phyloP scores from a whole-genome alignment of 306 rosid species.

The Chamaecrista fasciculata region DNA sequence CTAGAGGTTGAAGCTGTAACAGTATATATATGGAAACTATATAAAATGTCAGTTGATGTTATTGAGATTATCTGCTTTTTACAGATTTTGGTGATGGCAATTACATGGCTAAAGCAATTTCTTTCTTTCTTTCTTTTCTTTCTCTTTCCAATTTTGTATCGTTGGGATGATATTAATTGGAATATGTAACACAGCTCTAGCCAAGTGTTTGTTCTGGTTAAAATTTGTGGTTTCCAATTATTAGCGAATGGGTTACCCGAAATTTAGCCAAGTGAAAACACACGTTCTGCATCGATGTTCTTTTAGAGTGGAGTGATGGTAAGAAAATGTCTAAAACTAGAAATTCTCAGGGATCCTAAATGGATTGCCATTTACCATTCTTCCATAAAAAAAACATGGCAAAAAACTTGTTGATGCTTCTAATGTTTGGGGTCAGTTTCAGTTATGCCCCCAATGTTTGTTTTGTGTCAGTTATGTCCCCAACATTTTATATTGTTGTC shows the following conservation, averaged over 20 bases:
- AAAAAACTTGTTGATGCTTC: too few species aligned
- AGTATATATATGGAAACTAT: constrained; percentile 34
- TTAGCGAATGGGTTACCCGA: not conserved
- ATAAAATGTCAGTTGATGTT: constrained; percentile 40
- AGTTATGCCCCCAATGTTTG: too few species aligned
- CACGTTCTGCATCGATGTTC: not conserved
- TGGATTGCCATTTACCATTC: not conserved
- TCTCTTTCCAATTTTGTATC: constrained; percentile 27
- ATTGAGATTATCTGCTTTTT: constrained; percentile 24
- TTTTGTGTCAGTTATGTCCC: too few species aligned
- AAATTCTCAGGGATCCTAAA: not conserved
- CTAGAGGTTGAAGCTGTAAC: constrained; percentile 36
- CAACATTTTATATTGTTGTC: too few species aligned
- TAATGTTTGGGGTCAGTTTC: too few species aligned
- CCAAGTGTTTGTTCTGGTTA: not conserved
- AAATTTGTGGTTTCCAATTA: not conserved
- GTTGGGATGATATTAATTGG: constrained; percentile 20
- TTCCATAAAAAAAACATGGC: not conserved
- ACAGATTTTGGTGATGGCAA: constrained; percentile 29
- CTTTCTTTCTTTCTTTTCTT: not conserved
- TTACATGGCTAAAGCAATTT: constrained; percentile 26
- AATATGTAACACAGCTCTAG: constrained; percentile 4
- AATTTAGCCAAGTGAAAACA: constrained; percentile 4
- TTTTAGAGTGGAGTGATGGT: not conserved
- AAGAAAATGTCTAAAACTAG: not conserved